Conservation (phyloP, 495 filamentous ascomycete species). For the Penicillium cataractarum region DNA sequence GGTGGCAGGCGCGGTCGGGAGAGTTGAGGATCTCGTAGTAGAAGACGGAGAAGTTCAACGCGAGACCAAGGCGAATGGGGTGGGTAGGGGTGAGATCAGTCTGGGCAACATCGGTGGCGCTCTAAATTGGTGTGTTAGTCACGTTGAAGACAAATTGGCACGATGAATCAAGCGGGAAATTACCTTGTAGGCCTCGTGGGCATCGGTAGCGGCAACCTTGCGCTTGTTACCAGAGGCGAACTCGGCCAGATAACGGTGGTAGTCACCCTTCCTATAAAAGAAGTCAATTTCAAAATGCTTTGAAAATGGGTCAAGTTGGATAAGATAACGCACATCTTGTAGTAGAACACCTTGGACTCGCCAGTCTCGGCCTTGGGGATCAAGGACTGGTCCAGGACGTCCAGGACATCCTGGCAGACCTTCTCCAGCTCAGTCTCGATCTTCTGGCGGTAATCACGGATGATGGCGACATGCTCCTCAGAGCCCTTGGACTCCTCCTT, state of each 20-base stretch:
- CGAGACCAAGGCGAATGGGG: constrained; percentile 97
- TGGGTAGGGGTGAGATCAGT: constrained; percentile 97
- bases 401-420: constrained; percentile 97
- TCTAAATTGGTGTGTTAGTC: constrained; percentile 54
- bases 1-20: constrained; percentile 96
- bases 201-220: constrained; percentile 93
- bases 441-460: constrained; percentile 98
- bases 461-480: constrained; percentile 93
- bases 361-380: constrained; percentile 98
- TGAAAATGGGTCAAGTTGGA: neutral
- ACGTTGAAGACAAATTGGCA: neutral
- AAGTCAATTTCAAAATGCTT: constrained; percentile 8
- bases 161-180: constrained; percentile 9
- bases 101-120: constrained; percentile 96
- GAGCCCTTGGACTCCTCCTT: constrained; percentile 99
- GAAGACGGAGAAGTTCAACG: constrained; percentile 99
- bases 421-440: constrained; percentile 97
- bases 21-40: constrained; percentile 99
- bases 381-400: constrained; percentile 91
- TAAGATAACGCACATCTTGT: constrained; percentile 86
- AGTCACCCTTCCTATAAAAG: constrained; percentile 92
- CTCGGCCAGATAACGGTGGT: constrained; percentile 99
- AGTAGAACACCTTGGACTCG: constrained; percentile 99
- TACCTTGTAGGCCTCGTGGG: constrained; percentile 99
- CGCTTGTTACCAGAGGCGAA: constrained; percentile 99